Percentiles rank a stretch among this genome's conserved stretches.
phyloP scores from a whole-genome alignment of 176 grass and related monocot species.

The Eragrostis nindensis region DNA sequence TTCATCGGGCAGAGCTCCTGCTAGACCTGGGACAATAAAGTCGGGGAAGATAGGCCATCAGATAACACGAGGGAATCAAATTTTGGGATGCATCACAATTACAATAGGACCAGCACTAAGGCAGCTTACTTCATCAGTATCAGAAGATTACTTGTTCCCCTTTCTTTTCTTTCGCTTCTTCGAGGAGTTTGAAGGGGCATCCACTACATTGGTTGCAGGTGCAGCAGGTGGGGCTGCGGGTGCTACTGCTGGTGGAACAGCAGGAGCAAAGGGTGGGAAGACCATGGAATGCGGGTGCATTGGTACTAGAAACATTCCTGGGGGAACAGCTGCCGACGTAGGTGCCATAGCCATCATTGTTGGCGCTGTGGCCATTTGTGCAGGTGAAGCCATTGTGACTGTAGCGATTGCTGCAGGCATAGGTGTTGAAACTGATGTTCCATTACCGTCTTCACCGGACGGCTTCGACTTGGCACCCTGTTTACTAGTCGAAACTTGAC shows the following conservation, averaged over 20 bases:
- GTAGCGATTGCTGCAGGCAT: not conserved
- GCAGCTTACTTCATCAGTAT: conserved; percentile 26
- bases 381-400: conserved; percentile 32
- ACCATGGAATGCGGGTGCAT: conserved; percentile 66
- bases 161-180: conserved; percentile 84
- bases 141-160: conserved; percentile 45
- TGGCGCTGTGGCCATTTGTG: conserved; percentile 34
- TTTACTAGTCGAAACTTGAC: conserved; percentile 56
- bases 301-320: conserved; percentile 71
- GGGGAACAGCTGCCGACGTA: conserved; percentile 40
- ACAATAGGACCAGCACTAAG: not conserved
- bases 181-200: conserved; percentile 17
- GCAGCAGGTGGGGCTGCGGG: conserved; percentile 41
- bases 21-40: not conserved
- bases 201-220: conserved; percentile 23
- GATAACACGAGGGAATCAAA: not conserved
- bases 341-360: conserved; percentile 57
- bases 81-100: not conserved
- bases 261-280: conserved; percentile 58
- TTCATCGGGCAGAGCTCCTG: conserved; percentile 4
- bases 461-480: conserved; percentile 47
- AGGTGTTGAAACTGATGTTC: conserved; percentile 26
- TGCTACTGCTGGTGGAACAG: conserved; percentile 46
- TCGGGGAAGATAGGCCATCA: not conserved
- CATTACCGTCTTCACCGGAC: conserved; percentile 35